These are phyloP conservation scores for Crassisporium funariophilum DNA, from an alignment of 768 basidiomycete species.

Conservation along the genomic window DNA sequence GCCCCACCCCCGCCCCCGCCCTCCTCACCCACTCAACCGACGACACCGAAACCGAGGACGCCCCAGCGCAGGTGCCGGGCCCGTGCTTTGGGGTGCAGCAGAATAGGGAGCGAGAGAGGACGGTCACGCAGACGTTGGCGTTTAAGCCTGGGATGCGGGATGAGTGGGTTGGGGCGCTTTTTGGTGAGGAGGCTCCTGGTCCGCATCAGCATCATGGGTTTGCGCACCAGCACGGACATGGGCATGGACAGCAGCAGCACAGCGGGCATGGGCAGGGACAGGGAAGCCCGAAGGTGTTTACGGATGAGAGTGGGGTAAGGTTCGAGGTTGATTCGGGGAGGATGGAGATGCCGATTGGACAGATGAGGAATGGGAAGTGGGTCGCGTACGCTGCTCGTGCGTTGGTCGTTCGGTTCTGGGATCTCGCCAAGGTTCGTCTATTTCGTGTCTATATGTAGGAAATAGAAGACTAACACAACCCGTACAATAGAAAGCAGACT, in stretches of 20 bases:
- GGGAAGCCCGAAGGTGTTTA: conserved; percentile 26
- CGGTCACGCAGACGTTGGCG: conserved; percentile 21
- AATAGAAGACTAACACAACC: background rate
- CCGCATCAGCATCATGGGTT: background rate
- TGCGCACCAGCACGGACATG: conserved; percentile 1
- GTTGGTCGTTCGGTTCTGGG: conserved; percentile 81
- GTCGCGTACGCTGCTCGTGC: conserved; percentile 83
- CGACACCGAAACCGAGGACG: conserved; percentile 4
- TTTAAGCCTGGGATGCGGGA: conserved; percentile 49
- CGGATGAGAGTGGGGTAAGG: conserved; percentile 44
- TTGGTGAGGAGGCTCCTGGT: conserved; percentile 14
- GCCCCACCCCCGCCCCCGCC: conserved; percentile 22
- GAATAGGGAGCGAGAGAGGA: too few relatives aligned
- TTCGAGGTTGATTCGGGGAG: conserved; percentile 50
- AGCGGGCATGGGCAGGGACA: background rate
- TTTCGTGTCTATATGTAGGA: conserved; percentile 8
- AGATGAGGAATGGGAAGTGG: conserved; percentile 86
- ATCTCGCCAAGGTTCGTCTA: conserved; percentile 63
- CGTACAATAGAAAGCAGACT: conserved; percentile 85
- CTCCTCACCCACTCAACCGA: conserved; percentile 2
- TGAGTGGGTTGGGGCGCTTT: conserved; percentile 47
- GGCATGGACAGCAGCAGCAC: conserved; percentile 1
- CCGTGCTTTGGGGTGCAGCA: too few relatives aligned
- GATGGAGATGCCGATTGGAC: conserved; percentile 54
- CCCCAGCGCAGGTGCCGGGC: conserved; percentile 1